Conservation (phyloP, 2,329 filamentous ascomycete species). For the Calonectria montana region DNA sequence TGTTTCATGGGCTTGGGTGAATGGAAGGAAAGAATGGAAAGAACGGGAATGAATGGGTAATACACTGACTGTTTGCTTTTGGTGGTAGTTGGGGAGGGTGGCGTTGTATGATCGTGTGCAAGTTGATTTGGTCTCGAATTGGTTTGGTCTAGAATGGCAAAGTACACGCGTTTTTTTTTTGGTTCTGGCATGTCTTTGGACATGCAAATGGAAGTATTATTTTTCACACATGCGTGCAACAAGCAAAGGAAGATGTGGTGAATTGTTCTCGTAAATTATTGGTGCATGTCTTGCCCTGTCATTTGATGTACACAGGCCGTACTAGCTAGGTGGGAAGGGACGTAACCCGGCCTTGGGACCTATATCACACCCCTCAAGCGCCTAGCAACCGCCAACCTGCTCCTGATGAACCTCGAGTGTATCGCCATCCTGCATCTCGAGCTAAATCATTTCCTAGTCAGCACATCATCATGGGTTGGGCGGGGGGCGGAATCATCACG, state of each 20-base stretch:
- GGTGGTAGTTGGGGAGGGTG: constrained; percentile 10
- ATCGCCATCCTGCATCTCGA: constrained; percentile 97
- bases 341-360: constrained; percentile 31
- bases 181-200: background rate
- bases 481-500: constrained; percentile 52
- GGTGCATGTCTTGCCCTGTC: constrained; percentile 31
- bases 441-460: constrained; percentile 61
- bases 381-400: constrained; percentile 81
- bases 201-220: constrained; percentile 3
- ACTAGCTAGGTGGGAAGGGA: constrained; percentile 21
- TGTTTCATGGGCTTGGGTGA: constrained; percentile 16
- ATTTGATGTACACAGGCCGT: constrained; percentile 38
- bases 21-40: background rate
- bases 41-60: constrained; percentile 15
- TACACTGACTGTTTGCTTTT: constrained; percentile 22
- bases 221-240: background rate
- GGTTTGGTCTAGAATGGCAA: constrained; percentile 28
- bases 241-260: constrained; percentile 42
- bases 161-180: constrained; percentile 18
- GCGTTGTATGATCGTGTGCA: constrained; percentile 22
- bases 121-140: background rate
- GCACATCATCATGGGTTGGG: constrained; percentile 5
- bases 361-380: constrained; percentile 17
- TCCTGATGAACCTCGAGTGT: constrained; percentile 98
- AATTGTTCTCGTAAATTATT: constrained; percentile 42